Evolutionary conservation across 768 basidiomycete genomes (phyloP).

Genomic region (Gymnopilus dilepis): DNA sequence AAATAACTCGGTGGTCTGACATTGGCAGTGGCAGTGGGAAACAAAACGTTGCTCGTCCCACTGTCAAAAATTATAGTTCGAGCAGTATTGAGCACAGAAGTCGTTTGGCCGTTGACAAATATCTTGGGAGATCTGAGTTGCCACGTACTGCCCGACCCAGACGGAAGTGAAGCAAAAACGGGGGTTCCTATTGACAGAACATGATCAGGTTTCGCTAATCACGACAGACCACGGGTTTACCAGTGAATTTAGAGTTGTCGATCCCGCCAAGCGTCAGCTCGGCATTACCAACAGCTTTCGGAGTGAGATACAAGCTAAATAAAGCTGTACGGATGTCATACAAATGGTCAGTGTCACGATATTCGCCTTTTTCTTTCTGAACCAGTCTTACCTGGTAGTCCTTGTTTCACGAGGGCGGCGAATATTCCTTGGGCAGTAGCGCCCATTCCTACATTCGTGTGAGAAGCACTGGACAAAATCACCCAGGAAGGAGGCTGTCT

Average conservation of each 20-base stretch:
- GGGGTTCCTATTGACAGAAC: conserved; percentile 40
- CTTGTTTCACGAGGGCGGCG: conserved; percentile 48
- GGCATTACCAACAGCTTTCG: conserved; percentile 49
- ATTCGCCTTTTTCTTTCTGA: background rate
- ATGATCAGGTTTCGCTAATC: conserved; percentile 18
- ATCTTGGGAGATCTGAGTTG: conserved; percentile 48
- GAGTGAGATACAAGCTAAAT: conserved; percentile 58
- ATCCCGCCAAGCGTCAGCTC: conserved; percentile 60
- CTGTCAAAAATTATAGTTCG: conserved; percentile 61
- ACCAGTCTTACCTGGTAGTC: conserved; percentile 50
- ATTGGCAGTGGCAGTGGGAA: conserved; percentile 53
- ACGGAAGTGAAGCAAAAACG: conserved; percentile 46
- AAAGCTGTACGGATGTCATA: conserved; percentile 41
- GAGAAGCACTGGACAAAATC: background rate
- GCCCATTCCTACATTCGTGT: conserved; percentile 47
- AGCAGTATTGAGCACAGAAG: conserved; percentile 40
- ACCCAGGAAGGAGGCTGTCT: conserved; percentile 7
- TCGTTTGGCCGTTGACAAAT: conserved; percentile 59
- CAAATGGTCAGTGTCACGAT: background rate
- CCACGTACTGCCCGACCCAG: conserved; percentile 46
- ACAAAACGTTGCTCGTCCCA: conserved; percentile 61
- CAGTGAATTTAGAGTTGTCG: conserved; percentile 55
- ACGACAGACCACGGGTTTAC: conserved; percentile 30
- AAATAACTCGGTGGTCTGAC: conserved; percentile 30
- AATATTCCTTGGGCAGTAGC: conserved; percentile 57